A percentile compares a stretch with the other conserved stretches of the same genome.
Evolutionary conservation across 2,329 filamentous ascomycete species (phyloP).

Genomic region (Tolypocladium album): DNA sequence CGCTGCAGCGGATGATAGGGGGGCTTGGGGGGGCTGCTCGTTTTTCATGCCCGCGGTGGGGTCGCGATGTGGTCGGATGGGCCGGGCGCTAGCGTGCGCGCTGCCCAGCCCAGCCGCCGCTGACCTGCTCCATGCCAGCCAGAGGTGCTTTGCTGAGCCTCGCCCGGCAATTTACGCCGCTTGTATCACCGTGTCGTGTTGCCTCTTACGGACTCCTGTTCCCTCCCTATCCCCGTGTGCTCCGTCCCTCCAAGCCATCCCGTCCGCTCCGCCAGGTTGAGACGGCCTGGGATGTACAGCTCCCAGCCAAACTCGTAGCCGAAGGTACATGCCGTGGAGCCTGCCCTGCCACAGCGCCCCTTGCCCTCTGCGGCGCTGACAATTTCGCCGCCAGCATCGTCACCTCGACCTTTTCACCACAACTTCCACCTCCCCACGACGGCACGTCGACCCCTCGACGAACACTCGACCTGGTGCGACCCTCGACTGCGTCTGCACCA

Average conservation of each 20-base stretch:
- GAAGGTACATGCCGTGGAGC: neutral
- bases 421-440: neutral
- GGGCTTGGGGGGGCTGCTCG: neutral
- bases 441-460: neutral
- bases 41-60: neutral
- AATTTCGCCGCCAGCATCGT: neutral
- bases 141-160: no score
- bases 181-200: neutral
- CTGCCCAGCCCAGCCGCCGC: neutral
- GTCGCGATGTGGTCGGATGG: constrained; percentile 7
- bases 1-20: neutral
- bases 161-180: no score
- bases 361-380: neutral
- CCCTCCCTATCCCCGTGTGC: neutral
- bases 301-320: neutral
- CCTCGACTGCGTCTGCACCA: neutral
- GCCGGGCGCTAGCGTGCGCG: constrained; percentile 5
- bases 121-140: neutral
- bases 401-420: neutral
- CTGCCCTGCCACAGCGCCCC: neutral
- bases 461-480: neutral
- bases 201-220: no score
- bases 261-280: neutral
- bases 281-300: neutral
- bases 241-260: neutral